phyloP scores from a whole-genome alignment of 2,329 filamentous ascomycete species.

The Epichloe sp. region DNA sequence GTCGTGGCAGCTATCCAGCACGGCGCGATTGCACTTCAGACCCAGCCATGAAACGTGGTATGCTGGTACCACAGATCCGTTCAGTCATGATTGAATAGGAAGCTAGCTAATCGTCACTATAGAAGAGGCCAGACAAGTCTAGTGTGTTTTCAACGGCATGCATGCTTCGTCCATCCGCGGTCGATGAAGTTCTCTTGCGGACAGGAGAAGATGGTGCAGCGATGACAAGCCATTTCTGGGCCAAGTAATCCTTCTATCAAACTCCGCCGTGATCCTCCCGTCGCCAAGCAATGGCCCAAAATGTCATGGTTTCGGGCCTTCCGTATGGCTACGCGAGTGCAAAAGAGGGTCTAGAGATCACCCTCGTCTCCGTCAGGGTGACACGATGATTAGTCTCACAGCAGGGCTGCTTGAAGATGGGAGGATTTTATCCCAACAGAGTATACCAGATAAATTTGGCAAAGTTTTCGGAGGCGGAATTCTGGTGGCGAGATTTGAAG shows the following conservation, averaged over 20 bases:
- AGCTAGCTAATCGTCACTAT: background rate
- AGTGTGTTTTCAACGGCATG: background rate
- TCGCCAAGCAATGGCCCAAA: constrained; percentile 1
- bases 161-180: background rate
- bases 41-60: constrained; percentile 4
- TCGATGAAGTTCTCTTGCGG: background rate
- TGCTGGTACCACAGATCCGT: constrained; percentile 1
- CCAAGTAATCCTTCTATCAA: background rate
- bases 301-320: constrained; percentile 3
- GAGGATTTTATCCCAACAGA: background rate
- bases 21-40: background rate
- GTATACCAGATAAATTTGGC: background rate
- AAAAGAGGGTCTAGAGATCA: constrained; percentile 1
- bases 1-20: background rate
- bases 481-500: background rate
- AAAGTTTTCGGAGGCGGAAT: background rate
- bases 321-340: constrained; percentile 5
- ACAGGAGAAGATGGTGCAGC: background rate
- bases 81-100: background rate
- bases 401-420: background rate
- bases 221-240: background rate
- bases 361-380: constrained; percentile 2
- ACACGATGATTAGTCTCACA: constrained; percentile 6
- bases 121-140: background rate
- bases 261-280: background rate